phyloP scores from a whole-genome alignment of 257 asterid species.

The Solanum ossicruentum region DNA sequence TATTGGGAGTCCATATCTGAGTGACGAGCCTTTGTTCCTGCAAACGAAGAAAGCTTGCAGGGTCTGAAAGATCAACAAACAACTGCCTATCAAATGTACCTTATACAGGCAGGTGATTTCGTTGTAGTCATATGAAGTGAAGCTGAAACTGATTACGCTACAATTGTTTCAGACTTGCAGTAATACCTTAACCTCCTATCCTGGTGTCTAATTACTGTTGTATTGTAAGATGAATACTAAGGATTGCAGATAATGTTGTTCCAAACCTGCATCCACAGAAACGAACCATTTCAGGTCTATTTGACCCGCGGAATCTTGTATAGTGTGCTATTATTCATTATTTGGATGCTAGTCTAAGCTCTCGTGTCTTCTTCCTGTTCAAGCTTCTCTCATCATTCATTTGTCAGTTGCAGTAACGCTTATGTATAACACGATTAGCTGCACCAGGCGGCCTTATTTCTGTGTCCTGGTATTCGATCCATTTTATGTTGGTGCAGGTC shows the following conservation, averaged over 20 bases:
- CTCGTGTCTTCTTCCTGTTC: background rate
- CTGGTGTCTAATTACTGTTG: background rate
- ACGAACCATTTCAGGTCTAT: background rate
- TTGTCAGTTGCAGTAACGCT: background rate
- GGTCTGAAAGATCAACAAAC: background rate
- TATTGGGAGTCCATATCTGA: constrained; percentile 3
- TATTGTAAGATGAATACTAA: background rate
- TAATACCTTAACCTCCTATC: background rate
- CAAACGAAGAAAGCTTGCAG: background rate
- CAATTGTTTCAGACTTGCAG: background rate
- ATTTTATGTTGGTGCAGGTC: background rate
- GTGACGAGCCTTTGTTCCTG: background rate
- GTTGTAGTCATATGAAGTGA: background rate
- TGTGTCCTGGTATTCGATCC: background rate
- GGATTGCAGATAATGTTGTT: background rate
- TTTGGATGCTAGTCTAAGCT: background rate
- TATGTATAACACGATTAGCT: background rate
- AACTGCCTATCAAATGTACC: background rate
- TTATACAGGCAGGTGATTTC: background rate
- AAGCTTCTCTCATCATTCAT: background rate
- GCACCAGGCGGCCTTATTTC: background rate
- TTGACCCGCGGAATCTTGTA: background rate
- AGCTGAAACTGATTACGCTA: background rate
- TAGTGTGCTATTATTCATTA: background rate
- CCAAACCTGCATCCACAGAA: constrained; percentile 1